phyloP scores from a whole-genome alignment of 768 basidiomycete genomes.

The Suillus clintonianus region DNA sequence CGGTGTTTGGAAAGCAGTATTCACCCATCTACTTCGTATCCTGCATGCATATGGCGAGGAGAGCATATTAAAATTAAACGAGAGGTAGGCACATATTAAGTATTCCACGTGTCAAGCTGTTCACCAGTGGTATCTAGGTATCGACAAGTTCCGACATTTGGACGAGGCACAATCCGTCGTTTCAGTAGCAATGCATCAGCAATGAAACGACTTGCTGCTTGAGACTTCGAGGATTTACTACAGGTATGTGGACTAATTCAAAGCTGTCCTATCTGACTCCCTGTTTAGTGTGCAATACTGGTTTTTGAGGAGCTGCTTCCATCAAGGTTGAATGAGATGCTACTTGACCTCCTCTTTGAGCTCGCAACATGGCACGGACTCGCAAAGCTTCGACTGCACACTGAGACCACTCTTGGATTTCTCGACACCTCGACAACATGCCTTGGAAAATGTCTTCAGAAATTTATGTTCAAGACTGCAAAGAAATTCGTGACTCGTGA shows the following conservation, averaged over 20 bases:
- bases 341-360: conserved; percentile 25
- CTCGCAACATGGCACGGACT: conserved; percentile 24
- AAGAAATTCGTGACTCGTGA: conserved; percentile 27
- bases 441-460: conserved; percentile 21
- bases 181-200: conserved; percentile 33
- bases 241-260: not conserved
- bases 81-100: not conserved
- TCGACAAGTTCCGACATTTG: conserved; percentile 32
- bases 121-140: conserved; percentile 20
- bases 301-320: conserved; percentile 29
- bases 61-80: not conserved
- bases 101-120: not conserved
- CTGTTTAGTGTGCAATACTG: conserved; percentile 29
- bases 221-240: not conserved
- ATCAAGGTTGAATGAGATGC: conserved; percentile 15
- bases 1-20: conserved; percentile 37
- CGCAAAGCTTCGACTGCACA: conserved; percentile 23
- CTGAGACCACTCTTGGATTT: conserved; percentile 15
- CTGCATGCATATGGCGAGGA: conserved; percentile 15
- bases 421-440: conserved; percentile 12
- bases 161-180: conserved; percentile 26
- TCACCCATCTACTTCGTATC: conserved; percentile 38
- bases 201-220: conserved; percentile 36
- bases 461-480: conserved; percentile 26
- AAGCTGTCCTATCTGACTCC: not conserved